Conservation (phyloP, 371 early-diverging fungal species). For the Chytridium lagenaria region DNA sequence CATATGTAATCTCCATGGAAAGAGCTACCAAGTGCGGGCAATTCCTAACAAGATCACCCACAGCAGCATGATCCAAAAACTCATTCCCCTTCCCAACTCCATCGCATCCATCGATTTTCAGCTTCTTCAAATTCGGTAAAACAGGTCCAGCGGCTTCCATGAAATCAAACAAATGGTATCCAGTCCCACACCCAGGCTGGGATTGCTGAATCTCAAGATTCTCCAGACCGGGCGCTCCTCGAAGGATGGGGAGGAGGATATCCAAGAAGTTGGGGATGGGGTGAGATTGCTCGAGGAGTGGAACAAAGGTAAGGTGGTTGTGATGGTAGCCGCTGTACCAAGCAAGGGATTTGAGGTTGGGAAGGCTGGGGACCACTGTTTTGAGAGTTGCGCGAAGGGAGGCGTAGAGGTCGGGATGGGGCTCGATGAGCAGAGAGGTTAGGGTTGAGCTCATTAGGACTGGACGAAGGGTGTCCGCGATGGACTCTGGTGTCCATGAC, state of each 20-base stretch:
- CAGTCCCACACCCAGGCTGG: background rate
- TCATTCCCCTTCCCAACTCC: background rate
- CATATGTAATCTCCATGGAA: background rate
- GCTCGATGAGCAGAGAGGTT: background rate
- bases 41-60: background rate
- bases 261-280: background rate
- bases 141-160: background rate
- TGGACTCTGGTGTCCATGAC: no score
- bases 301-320: no score
- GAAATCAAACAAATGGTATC: background rate
- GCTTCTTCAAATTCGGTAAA: background rate
- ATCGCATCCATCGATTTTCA: background rate
- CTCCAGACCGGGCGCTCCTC: background rate
- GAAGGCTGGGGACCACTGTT: background rate
- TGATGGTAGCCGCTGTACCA: background rate
- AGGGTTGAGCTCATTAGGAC: no score
- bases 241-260: background rate
- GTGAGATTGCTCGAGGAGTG: background rate
- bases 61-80: background rate
- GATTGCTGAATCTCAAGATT: background rate
- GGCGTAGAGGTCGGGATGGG: background rate
- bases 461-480: no score
- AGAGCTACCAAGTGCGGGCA: background rate
- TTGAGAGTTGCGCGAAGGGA: background rate
- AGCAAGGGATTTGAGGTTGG: background rate